phyloP scores from a whole-genome alignment of 345 rosid genomes.

The Draba incana region DNA sequence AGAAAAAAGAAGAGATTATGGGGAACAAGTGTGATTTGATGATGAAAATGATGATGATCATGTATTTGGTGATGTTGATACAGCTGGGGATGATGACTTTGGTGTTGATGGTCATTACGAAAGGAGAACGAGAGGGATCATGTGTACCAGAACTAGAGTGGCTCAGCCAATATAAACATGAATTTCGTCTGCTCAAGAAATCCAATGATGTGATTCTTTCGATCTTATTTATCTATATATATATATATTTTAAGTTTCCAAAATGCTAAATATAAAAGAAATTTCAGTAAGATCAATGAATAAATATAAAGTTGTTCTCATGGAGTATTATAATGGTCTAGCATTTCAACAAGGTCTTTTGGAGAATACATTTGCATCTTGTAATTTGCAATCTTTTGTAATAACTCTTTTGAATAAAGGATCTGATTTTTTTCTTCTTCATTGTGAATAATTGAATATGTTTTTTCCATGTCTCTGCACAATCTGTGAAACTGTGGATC shows the following conservation, averaged over 20 bases:
- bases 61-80: background rate
- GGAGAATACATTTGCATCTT: slow-evolving; percentile 49
- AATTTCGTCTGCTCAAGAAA: background rate
- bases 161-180: no score
- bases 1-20: background rate
- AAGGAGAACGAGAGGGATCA: background rate
- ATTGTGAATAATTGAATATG: slow-evolving; percentile 52
- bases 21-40: background rate
- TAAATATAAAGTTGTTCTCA: no score
- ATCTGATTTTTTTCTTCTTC: slow-evolving; percentile 37
- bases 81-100: background rate
- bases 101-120: background rate
- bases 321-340: slow-evolving; percentile 39
- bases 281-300: background rate
- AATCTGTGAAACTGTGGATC: slow-evolving; percentile 61
- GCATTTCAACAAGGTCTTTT: slow-evolving; percentile 59
- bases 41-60: background rate
- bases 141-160: background rate
- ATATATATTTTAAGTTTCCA: no score
- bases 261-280: no score
- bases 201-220: background rate
- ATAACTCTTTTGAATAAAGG: slow-evolving; percentile 35
- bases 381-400: slow-evolving; percentile 40
- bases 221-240: no score
- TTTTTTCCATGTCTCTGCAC: slow-evolving; percentile 49